Base-by-base conservation (phyloP, 2,329 filamentous ascomycete genomes). In the Blumeriella jaapii region DNA sequence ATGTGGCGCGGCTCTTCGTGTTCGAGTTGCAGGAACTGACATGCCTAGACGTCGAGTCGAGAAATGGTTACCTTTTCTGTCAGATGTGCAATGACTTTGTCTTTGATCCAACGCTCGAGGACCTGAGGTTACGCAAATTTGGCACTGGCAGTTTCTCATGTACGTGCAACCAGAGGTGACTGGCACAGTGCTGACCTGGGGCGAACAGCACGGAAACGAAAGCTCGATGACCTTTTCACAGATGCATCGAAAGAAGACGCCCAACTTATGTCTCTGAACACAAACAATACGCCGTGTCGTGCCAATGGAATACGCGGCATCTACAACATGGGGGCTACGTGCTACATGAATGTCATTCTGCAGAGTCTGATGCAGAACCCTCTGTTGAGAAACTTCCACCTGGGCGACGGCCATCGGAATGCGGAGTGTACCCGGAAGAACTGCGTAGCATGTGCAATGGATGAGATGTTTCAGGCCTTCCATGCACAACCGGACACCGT, bases 321-420 rank as follows among this genome's bases (percentile, higher is more conserved):
- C 41, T 95, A 93, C 60, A 98, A 96, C 54, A 89, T 94, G 57
- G 91, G 89, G n/a, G 86, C 93, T 39, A 96, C 91, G 8, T 98
- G 89, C 63, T 98, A 95, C 60, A 89, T 96, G 69, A 93, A 91
- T 50, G 89, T 95, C 18, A 86, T 96, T 30, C 68, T 98, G 11
- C 91, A 96, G 58, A 86, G 82, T 38, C 77, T 98, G 49, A 72
- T 96, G 36, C 89, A 95, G 62, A 95, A 96, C 54, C 89, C 89
- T 1, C 70, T 95, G 28, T 71, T 98, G 18, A 78, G 84, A 40
- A 87, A 89, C 49, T 96, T 84, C 59, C 96, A 94, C 57, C 76
- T 98, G 5, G 79, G 82, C 25, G 87, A 94, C 55, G 85, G 87
- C 1, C 89, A 98, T 58, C 78, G 80, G 50, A 78, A 75, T 37